Evolutionary conservation across 192 early-diverging fungal species (phyloP).

Genomic region (Diversispora epigaea): DNA sequence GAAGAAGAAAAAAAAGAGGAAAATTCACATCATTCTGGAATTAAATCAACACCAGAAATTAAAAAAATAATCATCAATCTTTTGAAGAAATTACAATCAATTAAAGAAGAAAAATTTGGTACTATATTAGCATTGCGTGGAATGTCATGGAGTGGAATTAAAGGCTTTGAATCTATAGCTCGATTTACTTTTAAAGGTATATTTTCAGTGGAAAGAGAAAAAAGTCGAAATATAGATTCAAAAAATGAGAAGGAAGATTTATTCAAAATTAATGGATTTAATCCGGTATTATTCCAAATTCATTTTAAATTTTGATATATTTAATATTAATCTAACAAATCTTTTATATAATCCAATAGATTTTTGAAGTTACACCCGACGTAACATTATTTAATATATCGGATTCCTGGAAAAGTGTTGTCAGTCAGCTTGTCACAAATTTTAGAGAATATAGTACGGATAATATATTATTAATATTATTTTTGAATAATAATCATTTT

Average conservation of each 20-base stretch:
- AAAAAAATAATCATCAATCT: conserved; percentile 19
- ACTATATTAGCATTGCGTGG: conserved; percentile 43
- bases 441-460: conserved; percentile 4
- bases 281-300: conserved; percentile 44
- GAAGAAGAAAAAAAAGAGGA: conserved; percentile 7
- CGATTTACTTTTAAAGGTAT: conserved; percentile 48
- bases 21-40: conserved; percentile 14
- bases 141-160: conserved; percentile 46
- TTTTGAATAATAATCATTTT: conserved; percentile 28
- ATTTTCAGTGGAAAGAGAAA: conserved; percentile 39
- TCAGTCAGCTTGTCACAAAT: conserved; percentile 13
- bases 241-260: neutral
- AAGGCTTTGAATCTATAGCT: conserved; percentile 45
- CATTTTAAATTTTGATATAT: conserved; percentile 15
- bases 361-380: conserved; percentile 32
- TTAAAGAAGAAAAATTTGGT: conserved; percentile 31
- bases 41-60: conserved; percentile 21
- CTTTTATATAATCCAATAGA: neutral
- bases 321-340: conserved; percentile 11
- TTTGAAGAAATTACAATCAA: conserved; percentile 8
- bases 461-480: conserved; percentile 20
- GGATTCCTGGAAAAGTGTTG: conserved; percentile 40
- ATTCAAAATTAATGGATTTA: conserved; percentile 46
- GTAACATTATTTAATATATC: conserved; percentile 42
- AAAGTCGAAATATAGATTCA: conserved; percentile 14